Conservation (phyloP, 2,329 filamentous ascomycete species). For the Diaporthe citri region DNA sequence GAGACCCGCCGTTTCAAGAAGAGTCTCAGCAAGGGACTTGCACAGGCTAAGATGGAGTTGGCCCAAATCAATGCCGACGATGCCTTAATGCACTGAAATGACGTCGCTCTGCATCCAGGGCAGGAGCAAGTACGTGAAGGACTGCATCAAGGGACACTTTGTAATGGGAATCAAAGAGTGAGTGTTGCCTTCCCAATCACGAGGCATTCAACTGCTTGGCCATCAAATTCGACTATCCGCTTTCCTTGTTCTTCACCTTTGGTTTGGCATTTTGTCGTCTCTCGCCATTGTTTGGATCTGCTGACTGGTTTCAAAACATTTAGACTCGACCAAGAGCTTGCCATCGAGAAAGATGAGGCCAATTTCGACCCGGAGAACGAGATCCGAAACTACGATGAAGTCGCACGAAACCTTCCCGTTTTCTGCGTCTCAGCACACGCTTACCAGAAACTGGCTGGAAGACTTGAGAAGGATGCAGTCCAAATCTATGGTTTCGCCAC, state of each 20-base stretch:
- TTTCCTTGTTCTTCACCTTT: too few relatives aligned
- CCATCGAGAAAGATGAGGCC: slow-evolving; percentile 64
- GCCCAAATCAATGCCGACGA: slow-evolving; percentile 46
- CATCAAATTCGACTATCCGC: too few relatives aligned
- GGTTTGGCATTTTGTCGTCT: not conserved
- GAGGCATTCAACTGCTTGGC: too few relatives aligned
- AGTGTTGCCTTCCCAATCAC: not conserved
- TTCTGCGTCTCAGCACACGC: slow-evolving; percentile 74
- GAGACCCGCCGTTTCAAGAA: not conserved
- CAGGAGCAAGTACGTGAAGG: slow-evolving; percentile 67
- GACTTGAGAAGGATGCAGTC: slow-evolving; percentile 63
- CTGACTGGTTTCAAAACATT: not conserved
- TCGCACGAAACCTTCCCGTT: slow-evolving; percentile 68
- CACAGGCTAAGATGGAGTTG: slow-evolving; percentile 50
- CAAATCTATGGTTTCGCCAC: slow-evolving; percentile 64
- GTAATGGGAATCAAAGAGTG: slow-evolving; percentile 69
- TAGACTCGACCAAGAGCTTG: slow-evolving; percentile 66
- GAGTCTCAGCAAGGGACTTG: not conserved
- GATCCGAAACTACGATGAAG: slow-evolving; percentile 67
- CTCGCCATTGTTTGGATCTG: not conserved
- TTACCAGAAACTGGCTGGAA: slow-evolving; percentile 72
- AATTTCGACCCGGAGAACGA: slow-evolving; percentile 68
- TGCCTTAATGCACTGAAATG: slow-evolving; percentile 46
- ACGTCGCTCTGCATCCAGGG: slow-evolving; percentile 59
- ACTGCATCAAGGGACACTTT: slow-evolving; percentile 69